Base-by-base conservation (phyloP, 179 eudicot genomes). In the Monotropa hypopitys region DNA sequence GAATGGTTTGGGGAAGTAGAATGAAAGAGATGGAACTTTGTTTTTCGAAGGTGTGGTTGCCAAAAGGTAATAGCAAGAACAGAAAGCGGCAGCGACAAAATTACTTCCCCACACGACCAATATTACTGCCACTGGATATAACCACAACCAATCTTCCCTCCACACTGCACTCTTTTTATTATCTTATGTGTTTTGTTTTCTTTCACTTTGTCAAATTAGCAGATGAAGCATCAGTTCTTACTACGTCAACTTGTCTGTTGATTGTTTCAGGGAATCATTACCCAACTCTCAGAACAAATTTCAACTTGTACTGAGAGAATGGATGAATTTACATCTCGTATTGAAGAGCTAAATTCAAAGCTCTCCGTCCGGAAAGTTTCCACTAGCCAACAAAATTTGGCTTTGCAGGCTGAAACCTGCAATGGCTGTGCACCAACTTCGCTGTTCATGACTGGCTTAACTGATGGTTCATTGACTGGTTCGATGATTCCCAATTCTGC, bases 271-370 rank as follows among this genome's bases (percentile, higher is more conserved):
- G 98, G 94, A 54, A 87, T 78, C 65, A 74, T 84, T 49, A 72
- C 89, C 11, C 92, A 87, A 18, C 88, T 93, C 43, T 93, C 96
- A 20, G 98, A 93, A 77, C 97, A 93, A 67, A 93, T 93, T 20
- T 90, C 92, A 1, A 84, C 92, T 3, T 86, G 90, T 6, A 89
- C 88, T 80, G 95, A 92, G 49, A 84, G 93, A 72, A 92, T 93
- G 89, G 93, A 92, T 75, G 97, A 92, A 77, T 89, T 93, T 70
- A 86, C 96, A 49, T 86, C 86, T 76, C 85, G 82, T 77, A 85
- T 93, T 74, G 97, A 93, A 84, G 97, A 91, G 78, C 79, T 95
- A 46, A 93, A 86, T 82, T 85, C 90, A 68, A 89, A 88, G 80
- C 73, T 94, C 66, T 81, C 80, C 4, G 76, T 73, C 30, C 84